phyloP scores from a whole-genome alignment of 78 protist genomes.

The Chrysochromulina tobinii region DNA sequence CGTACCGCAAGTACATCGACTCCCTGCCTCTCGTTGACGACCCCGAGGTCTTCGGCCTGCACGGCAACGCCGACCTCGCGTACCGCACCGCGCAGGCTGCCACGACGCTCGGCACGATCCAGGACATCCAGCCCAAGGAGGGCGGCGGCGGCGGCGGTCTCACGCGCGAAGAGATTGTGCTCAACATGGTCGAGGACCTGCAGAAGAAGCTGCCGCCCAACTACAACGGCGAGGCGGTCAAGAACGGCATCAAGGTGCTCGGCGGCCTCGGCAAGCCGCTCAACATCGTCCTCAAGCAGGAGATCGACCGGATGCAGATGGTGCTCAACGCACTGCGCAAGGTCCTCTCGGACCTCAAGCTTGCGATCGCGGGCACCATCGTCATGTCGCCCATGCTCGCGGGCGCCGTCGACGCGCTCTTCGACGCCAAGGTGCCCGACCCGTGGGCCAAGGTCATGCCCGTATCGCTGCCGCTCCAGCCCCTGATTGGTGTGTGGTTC shows the following conservation, averaged over 20 bases:
- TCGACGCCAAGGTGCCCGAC: conserved; percentile 72
- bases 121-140: conserved; percentile 81
- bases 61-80: conserved; percentile 85
- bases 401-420: conserved; percentile 54
- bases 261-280: conserved; percentile 60
- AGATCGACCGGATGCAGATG: conserved; percentile 71
- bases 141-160: conserved; percentile 63
- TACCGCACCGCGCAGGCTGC: conserved; percentile 52
- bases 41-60: conserved; percentile 87
- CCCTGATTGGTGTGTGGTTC: conserved; percentile 73
- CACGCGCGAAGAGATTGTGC: conserved; percentile 73
- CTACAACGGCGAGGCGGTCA: conserved; percentile 50
- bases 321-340: conserved; percentile 45
- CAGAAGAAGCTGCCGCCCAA: conserved; percentile 70
- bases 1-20: conserved; percentile 54
- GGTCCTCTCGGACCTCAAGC: conserved; percentile 59
- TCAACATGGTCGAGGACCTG: conserved; percentile 51
- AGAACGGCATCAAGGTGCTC: not conserved
- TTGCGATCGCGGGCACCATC: conserved; percentile 83
- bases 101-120: conserved; percentile 61
- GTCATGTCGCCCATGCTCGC: conserved; percentile 70
- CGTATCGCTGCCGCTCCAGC: not conserved
- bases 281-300: conserved; percentile 80
- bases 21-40: conserved; percentile 65
- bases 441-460: conserved; percentile 39